These are phyloP conservation scores for Kazachstania martiniae DNA, from an alignment of 805 yeast genomes.

Conservation along the genomic window DNA sequence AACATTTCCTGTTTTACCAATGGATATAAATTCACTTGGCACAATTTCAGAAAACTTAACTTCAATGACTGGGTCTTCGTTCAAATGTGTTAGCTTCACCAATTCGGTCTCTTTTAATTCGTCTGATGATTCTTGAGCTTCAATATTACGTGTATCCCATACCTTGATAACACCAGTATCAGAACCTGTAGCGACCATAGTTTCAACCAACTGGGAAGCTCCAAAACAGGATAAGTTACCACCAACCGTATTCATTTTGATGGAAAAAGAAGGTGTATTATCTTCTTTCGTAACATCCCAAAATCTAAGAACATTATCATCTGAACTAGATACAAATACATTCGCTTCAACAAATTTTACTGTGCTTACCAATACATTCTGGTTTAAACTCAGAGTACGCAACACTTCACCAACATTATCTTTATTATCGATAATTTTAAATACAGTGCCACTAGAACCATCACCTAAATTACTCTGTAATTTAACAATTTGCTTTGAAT, in stretches of 20 bases:
- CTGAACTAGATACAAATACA: slow-evolving; percentile 17
- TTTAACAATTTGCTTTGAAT: slow-evolving; percentile 12
- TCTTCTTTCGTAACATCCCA: slow-evolving; percentile 18
- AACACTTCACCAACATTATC: slow-evolving; percentile 16
- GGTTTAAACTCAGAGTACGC: slow-evolving; percentile 13
- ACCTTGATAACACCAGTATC: slow-evolving; percentile 20
- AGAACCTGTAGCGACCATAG: slow-evolving; percentile 23
- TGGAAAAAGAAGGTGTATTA: slow-evolving; percentile 11
- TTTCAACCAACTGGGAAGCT: slow-evolving; percentile 15
- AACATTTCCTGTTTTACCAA: slow-evolving; percentile 23
- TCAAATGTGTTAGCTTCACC: slow-evolving; percentile 15
- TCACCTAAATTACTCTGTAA: slow-evolving; percentile 8
- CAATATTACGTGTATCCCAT: slow-evolving; percentile 24
- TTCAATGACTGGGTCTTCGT: slow-evolving; percentile 18
- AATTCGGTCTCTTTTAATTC: slow-evolving; percentile 7
- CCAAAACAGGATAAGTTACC: slow-evolving; percentile 17
- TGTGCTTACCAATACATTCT: no score
- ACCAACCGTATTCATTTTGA: slow-evolving; percentile 11
- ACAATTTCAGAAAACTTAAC: slow-evolving; percentile 16
- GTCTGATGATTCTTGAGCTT: slow-evolving; percentile 4
- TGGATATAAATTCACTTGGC: slow-evolving; percentile 19
- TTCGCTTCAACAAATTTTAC: slow-evolving; percentile 12
- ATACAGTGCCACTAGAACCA: slow-evolving; percentile 4
- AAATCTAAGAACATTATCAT: slow-evolving; percentile 18
- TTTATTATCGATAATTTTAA: slow-evolving; percentile 18